These are phyloP conservation scores for Fusarium sp. DNA, from an alignment of 2,329 filamentous ascomycete species.

Conservation along the genomic window DNA sequence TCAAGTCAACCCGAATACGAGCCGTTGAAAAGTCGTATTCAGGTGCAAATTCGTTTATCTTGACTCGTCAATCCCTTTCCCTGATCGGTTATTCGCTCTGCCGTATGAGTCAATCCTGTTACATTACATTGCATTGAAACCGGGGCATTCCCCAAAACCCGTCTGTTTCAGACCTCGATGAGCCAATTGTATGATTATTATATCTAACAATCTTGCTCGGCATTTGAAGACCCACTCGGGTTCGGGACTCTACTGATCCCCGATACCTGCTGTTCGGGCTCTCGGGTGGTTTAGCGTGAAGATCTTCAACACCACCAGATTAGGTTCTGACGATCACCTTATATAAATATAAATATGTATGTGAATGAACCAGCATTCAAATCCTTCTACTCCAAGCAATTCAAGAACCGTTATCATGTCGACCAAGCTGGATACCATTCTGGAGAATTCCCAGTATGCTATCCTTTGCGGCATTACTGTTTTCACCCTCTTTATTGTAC, in stretches of 20 bases:
- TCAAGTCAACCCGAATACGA: background rate
- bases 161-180: background rate
- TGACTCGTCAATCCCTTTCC: background rate
- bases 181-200: background rate
- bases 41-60: background rate
- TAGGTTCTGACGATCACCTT: background rate
- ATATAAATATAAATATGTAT: background rate
- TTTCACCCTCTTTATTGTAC: background rate
- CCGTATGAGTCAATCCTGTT: background rate
- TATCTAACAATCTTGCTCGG: background rate
- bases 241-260: background rate
- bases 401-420: background rate
- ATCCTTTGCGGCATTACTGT: background rate
- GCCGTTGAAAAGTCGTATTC: background rate
- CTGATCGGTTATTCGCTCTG: background rate
- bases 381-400: background rate
- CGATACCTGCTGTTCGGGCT: background rate
- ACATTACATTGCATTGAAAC: background rate
- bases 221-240: background rate
- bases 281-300: background rate
- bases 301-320: background rate
- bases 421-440: background rate
- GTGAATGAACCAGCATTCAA: background rate
- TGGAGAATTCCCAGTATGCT: constrained; percentile 5
- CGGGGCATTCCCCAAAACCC: background rate